Conservation (phyloP, 805 yeast genomes). For the Hanseniaspora clermontiae region DNA sequence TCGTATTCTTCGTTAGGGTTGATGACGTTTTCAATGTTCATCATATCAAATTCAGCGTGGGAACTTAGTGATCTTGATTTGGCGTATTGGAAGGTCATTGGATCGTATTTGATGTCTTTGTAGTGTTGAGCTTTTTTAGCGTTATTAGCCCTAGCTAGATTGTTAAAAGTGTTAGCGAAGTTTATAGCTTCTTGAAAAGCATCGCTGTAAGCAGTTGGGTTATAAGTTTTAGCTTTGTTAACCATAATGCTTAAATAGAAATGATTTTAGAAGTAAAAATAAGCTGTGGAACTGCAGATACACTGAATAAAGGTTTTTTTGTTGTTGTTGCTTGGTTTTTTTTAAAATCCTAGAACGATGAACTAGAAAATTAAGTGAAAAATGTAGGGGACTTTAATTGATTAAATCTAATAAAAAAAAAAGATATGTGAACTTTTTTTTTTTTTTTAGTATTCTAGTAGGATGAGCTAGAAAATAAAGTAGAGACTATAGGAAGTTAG, state of each 20-base stretch:
- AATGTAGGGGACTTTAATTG: too few relatives aligned
- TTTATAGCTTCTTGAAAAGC: background rate
- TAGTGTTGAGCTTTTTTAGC: background rate
- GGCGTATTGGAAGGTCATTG: background rate
- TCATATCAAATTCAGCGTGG: slow-evolving; percentile 1
- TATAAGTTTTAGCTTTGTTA: background rate
- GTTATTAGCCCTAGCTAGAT: background rate
- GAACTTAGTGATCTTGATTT: background rate
- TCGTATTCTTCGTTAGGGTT: background rate
- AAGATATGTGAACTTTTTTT: too few relatives aligned
- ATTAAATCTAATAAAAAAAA: too few relatives aligned
- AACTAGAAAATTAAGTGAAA: too few relatives aligned
- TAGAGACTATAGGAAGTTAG: too few relatives aligned
- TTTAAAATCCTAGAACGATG: too few relatives aligned
- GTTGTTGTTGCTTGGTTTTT: too few relatives aligned
- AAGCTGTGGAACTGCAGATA: too few relatives aligned
- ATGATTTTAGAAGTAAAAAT: background rate
- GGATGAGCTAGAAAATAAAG: too few relatives aligned
- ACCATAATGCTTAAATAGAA: background rate
- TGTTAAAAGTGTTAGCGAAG: background rate
- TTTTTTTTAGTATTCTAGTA: too few relatives aligned
- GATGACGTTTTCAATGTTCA: background rate
- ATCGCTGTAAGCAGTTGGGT: background rate
- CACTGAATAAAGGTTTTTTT: too few relatives aligned
- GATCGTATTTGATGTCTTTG: background rate